phyloP scores from a whole-genome alignment of 2,329 filamentous ascomycete genomes.

The Drechslera avenae region DNA sequence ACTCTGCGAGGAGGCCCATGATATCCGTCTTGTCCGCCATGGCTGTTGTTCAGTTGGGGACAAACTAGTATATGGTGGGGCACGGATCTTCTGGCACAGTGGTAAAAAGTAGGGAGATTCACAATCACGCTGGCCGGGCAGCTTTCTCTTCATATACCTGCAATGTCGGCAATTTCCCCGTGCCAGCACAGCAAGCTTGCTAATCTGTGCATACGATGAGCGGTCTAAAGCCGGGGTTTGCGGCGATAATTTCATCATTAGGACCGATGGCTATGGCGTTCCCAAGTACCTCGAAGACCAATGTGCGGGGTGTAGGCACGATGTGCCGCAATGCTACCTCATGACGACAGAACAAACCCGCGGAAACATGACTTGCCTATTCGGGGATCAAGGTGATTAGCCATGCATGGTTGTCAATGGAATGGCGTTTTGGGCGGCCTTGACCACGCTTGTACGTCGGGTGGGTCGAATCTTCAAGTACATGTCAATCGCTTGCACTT shows the following conservation, averaged over 20 bases:
- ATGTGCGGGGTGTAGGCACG: conserved; percentile 26
- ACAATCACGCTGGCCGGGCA: not conserved
- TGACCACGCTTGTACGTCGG: too few relatives aligned
- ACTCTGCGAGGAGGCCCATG: conserved; percentile 48
- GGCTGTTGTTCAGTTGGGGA: conserved; percentile 7
- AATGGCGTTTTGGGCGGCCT: too few relatives aligned
- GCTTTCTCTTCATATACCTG: conserved; percentile 14
- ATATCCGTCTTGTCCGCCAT: conserved; percentile 43
- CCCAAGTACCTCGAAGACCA: not conserved
- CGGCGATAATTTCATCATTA: conserved; percentile 33
- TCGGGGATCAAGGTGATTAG: not conserved
- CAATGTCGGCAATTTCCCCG: conserved; percentile 5
- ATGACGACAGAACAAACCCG: conserved; percentile 14
- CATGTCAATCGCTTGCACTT: too few relatives aligned
- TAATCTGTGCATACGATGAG: conserved; percentile 14
- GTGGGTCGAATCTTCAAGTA: too few relatives aligned
- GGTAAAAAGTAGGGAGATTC: not conserved
- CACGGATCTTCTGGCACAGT: conserved; percentile 1
- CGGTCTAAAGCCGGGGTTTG: conserved; percentile 31
- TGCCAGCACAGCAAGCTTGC: conserved; percentile 2
- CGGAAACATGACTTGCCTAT: conserved; percentile 1
- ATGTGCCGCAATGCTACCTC: conserved; percentile 19
- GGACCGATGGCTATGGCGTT: conserved; percentile 19
- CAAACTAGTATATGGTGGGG: not conserved
- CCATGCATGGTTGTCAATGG: too few relatives aligned